Conservation (phyloP, 1,139 yeast genomes). For the Diutina neorugosa region DNA sequence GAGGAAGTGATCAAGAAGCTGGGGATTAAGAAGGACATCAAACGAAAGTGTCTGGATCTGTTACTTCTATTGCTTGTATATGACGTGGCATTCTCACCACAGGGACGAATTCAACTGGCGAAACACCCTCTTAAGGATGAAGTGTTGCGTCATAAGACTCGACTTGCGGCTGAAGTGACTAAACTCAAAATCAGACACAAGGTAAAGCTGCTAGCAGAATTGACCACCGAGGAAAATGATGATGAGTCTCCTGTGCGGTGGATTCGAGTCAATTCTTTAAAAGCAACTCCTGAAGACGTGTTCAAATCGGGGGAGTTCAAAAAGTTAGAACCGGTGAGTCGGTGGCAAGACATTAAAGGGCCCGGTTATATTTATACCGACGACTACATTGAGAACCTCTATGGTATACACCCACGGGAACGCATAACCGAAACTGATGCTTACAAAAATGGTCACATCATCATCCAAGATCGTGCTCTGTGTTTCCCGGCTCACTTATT, state of each 20-base stretch:
- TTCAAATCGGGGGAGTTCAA: slow-evolving; percentile 27
- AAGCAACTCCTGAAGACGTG: slow-evolving; percentile 22
- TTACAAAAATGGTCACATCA: slow-evolving; percentile 63
- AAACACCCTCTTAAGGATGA: slow-evolving; percentile 82
- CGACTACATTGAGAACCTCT: slow-evolving; percentile 57
- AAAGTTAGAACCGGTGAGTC: slow-evolving; percentile 35
- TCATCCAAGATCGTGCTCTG: slow-evolving; percentile 92
- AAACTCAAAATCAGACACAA: slow-evolving; percentile 63
- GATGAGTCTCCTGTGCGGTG: slow-evolving; percentile 82
- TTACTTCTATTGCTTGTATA: slow-evolving; percentile 60
- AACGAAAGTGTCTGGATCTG: slow-evolving; percentile 29
- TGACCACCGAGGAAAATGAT: slow-evolving; percentile 22
- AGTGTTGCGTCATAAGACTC: slow-evolving; percentile 60
- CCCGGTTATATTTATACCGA: slow-evolving; percentile 61
- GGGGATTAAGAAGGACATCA: slow-evolving; percentile 37
- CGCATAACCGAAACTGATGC: slow-evolving; percentile 52
- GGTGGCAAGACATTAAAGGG: slow-evolving; percentile 29
- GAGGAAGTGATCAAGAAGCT: slow-evolving; percentile 52
- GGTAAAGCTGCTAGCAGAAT: slow-evolving; percentile 26
- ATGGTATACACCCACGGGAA: slow-evolving; percentile 71
- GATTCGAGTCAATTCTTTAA: slow-evolving; percentile 67
- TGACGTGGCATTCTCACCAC: slow-evolving; percentile 64
- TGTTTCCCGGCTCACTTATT: slow-evolving; percentile 90
- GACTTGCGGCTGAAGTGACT: slow-evolving; percentile 72
- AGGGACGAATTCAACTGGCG: slow-evolving; percentile 81